These are phyloP conservation scores for Phytophthora pini DNA, from an alignment of 352 stramenopile genomes.

Conservation along the genomic window DNA sequence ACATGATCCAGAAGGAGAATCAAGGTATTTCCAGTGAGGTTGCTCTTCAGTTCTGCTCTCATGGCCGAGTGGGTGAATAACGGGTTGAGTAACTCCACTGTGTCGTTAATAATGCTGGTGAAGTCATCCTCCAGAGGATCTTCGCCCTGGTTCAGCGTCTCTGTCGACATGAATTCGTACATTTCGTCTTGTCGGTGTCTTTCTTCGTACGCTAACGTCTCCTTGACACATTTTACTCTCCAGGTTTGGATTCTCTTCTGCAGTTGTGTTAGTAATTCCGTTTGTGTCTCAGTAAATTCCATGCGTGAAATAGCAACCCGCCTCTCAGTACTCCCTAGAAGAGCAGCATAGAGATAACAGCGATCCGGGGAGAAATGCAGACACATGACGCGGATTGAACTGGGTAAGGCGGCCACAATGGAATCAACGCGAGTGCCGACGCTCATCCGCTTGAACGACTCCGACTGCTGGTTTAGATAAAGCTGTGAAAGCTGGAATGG, in stretches of 20 bases:
- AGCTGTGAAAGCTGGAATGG: conserved; percentile 73
- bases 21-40: conserved; percentile 51
- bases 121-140: conserved; percentile 69
- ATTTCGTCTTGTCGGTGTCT: conserved; percentile 39
- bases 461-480: conserved; percentile 70
- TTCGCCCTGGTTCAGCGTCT: conserved; percentile 13
- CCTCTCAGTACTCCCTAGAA: conserved; percentile 49
- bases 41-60: conserved; percentile 42
- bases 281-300: conserved; percentile 56
- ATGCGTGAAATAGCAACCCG: conserved; percentile 58
- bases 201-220: conserved; percentile 51
- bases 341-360: conserved; percentile 65
- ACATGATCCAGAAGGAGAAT: conserved; percentile 64
- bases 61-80: conserved; percentile 66
- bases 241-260: conserved; percentile 42
- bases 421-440: conserved; percentile 46
- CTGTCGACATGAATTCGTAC: conserved; percentile 43
- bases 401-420: conserved; percentile 50
- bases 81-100: conserved; percentile 48
- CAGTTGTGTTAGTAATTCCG: conserved; percentile 35
- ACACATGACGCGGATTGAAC: conserved; percentile 46
- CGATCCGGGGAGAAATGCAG: conserved; percentile 77
- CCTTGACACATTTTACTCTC: conserved; percentile 45
- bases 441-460: conserved; percentile 69
- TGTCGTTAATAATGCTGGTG: conserved; percentile 53